Conservation (phyloP, 345 rosid genomes). For the Excoecaria agallocha region DNA sequence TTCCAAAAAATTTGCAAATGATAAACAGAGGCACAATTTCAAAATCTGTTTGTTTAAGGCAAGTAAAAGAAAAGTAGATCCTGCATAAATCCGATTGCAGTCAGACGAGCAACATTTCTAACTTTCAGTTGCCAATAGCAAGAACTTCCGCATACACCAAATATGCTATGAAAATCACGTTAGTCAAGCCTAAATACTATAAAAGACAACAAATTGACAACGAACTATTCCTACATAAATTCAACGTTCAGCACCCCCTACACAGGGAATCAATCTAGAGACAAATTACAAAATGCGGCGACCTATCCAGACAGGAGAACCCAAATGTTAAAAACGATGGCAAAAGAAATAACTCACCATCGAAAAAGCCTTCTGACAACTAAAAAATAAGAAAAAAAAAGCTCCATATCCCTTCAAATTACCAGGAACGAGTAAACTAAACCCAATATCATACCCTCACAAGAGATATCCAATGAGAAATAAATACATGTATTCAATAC, state of each 20-base stretch:
- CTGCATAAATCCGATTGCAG: background rate
- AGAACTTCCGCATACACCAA: background rate
- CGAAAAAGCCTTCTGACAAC: background rate
- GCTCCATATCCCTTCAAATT: background rate
- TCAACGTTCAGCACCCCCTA: constrained; percentile 4
- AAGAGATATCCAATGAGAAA: background rate
- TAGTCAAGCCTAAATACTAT: background rate
- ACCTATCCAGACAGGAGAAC: background rate
- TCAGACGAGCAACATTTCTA: background rate
- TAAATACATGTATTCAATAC: background rate
- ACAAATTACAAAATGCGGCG: background rate
- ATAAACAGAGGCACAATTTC: background rate
- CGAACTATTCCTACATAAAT: background rate
- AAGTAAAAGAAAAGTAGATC: background rate
- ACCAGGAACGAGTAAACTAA: background rate
- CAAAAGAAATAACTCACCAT: background rate
- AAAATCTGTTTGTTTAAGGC: background rate
- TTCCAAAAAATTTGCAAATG: background rate
- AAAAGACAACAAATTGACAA: too few species aligned
- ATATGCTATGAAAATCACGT: background rate
- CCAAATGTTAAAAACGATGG: background rate
- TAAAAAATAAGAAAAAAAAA: background rate
- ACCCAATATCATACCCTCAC: background rate
- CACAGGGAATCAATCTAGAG: background rate
- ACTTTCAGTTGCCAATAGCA: constrained; percentile 8